These are phyloP conservation scores for Breviolum minutum DNA, from an alignment of 73 alveolate genomes.

Conservation along the genomic window DNA sequence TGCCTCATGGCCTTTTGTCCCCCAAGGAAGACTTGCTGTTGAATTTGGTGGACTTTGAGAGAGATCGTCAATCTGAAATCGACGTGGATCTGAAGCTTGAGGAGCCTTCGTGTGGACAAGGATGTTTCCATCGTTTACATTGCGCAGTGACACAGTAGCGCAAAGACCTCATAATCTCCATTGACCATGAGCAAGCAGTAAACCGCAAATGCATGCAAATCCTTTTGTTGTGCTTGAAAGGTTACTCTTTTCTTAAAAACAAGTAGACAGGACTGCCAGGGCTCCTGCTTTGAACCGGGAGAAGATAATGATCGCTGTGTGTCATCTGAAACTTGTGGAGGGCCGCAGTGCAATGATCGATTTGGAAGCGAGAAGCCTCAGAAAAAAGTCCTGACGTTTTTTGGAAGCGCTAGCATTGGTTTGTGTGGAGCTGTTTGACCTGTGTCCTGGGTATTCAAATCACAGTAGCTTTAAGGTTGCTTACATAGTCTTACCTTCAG, in stretches of 20 bases:
- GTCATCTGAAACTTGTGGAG: constrained; percentile 1
- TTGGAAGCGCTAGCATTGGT: no score
- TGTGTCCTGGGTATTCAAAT: no score
- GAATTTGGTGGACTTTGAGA: constrained; percentile 33
- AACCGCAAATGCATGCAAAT: no score
- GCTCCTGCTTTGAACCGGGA: constrained; percentile 37
- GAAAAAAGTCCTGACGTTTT: no score
- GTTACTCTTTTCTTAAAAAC: no score
- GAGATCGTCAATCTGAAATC: neutral
- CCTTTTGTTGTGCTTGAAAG: neutral
- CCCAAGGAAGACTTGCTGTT: constrained; percentile 12
- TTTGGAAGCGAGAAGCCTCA: neutral
- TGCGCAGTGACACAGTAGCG: no score
- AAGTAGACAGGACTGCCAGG: neutral
- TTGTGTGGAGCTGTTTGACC: no score
- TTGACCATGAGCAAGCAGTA: no score
- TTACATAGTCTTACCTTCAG: neutral
- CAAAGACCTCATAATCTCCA: no score
- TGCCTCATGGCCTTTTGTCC: neutral
- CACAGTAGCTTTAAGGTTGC: no score
- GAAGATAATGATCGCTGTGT: neutral
- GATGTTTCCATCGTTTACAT: no score
- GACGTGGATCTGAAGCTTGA: neutral
- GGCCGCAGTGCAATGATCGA: constrained; percentile 3
- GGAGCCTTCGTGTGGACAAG: neutral